Percentiles rank a stretch among this genome's conserved stretches.
These are phyloP conservation scores for Talaromyces pinophilus DNA, from an alignment of 2,329 filamentous ascomycete genomes.

Conservation along the genomic window DNA sequence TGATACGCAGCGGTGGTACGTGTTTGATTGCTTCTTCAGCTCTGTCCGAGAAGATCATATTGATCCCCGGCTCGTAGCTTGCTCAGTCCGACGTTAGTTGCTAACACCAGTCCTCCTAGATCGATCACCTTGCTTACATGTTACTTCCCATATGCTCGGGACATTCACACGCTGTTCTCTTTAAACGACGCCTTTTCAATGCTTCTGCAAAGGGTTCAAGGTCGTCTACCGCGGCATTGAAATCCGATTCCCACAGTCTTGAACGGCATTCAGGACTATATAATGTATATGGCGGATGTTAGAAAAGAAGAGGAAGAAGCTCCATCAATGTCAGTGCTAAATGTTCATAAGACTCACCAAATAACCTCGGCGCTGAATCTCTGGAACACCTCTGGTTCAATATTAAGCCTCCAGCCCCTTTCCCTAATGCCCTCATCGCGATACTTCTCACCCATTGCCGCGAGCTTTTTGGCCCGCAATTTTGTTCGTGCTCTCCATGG, in stretches of 20 bases:
- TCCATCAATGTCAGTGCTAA: too few species aligned
- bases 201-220: neutral
- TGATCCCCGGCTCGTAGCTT: conserved; percentile 10
- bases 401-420: conserved; percentile 21
- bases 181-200: neutral
- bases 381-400: conserved; percentile 23
- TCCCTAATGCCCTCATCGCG: conserved; percentile 13
- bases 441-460: neutral
- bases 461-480: neutral
- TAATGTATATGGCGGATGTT: neutral
- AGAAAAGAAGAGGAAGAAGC: neutral
- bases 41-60: conserved; percentile 23
- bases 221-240: neutral
- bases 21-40: conserved; percentile 21
- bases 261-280: conserved; percentile 18
- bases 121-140: neutral
- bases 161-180: conserved; percentile 7
- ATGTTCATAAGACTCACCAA: conserved; percentile 13
- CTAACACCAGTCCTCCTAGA: neutral
- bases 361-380: conserved; percentile 23
- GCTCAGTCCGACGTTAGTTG: neutral
- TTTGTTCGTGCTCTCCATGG: neutral
- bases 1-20: conserved; percentile 5
- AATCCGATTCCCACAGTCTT: conserved; percentile 21
- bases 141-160: conserved; percentile 4